A percentile compares a stretch with the other conserved stretches of the same genome.
phyloP scores from a whole-genome alignment of 164 flowering plant species.

The Berberis vulgaris region DNA sequence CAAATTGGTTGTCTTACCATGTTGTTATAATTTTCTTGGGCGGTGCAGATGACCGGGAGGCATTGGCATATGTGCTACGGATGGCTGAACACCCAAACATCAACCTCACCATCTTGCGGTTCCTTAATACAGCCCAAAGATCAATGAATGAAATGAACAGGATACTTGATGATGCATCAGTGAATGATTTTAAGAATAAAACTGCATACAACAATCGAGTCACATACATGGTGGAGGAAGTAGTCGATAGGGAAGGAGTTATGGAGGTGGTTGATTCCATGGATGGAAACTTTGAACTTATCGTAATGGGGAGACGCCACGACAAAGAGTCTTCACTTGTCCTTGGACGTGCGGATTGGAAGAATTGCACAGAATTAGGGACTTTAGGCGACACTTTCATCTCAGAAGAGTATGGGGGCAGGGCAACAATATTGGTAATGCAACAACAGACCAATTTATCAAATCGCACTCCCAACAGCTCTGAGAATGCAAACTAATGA shows the following conservation, averaged over 20 bases:
- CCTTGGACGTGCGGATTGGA: constrained; percentile 20
- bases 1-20: constrained; percentile 2
- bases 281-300: constrained; percentile 18
- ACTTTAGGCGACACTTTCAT: constrained; percentile 27
- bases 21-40: constrained; percentile 34
- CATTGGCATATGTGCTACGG: constrained; percentile 31
- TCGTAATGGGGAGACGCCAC: constrained; percentile 29
- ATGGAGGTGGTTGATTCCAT: constrained; percentile 13
- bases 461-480: no score
- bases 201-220: constrained; percentile 5
- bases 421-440: constrained; percentile 27
- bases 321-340: constrained; percentile 5
- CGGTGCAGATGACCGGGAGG: constrained; percentile 54
- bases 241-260: constrained; percentile 17
- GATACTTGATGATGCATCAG: constrained; percentile 15
- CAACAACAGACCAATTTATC: constrained; percentile 16
- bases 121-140: constrained; percentile 1
- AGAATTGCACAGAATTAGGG: constrained; percentile 24
- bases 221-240: constrained; percentile 20
- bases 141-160: neutral
- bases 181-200: constrained; percentile 14
- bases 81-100: constrained; percentile 16
- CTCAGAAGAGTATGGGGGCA: constrained; percentile 14
- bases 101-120: constrained; percentile 6
- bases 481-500: no score